Evolutionary conservation across 352 stramenopile genomes (phyloP).

Genomic region (Halophytophthora polymorphica): DNA sequence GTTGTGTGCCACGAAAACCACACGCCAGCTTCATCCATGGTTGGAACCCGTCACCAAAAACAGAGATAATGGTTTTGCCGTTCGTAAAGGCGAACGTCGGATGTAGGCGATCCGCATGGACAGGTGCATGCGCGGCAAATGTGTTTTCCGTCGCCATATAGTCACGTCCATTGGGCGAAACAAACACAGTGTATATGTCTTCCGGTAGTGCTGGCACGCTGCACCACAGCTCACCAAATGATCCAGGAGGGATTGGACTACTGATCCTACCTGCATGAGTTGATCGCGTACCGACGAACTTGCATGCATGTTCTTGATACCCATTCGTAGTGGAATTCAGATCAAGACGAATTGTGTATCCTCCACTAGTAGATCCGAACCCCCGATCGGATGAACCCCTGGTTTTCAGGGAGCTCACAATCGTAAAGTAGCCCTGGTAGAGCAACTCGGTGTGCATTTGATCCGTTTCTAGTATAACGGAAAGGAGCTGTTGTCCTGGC

Average conservation of each 20-base stretch:
- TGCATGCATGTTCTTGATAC: conserved; percentile 20
- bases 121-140: conserved; percentile 27
- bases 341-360: conserved; percentile 18
- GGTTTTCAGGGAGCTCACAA: conserved; percentile 13
- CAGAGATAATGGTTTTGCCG: conserved; percentile 12
- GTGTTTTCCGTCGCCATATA: conserved; percentile 12
- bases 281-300: conserved; percentile 14
- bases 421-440: conserved; percentile 17
- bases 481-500: conserved; percentile 12
- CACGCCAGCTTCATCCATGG: conserved; percentile 40
- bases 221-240: conserved; percentile 10
- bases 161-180: conserved; percentile 40
- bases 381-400: conserved; percentile 10
- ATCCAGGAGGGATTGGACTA: not conserved
- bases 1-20: conserved; percentile 18
- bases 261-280: conserved; percentile 5
- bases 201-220: conserved; percentile 18
- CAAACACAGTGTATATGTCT: conserved; percentile 26
- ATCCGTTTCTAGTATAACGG: conserved; percentile 14
- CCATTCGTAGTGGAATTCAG: conserved; percentile 9
- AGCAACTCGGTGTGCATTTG: conserved; percentile 16
- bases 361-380: conserved; percentile 27
- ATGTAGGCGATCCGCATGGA: conserved; percentile 15
- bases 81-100: conserved; percentile 18
- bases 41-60: conserved; percentile 36